Percentiles rank a stretch among this genome's conserved stretches.
These are phyloP conservation scores for Yamadazyma pseudoaaseri DNA, from an alignment of 1,139 yeast genomes.

Conservation along the genomic window DNA sequence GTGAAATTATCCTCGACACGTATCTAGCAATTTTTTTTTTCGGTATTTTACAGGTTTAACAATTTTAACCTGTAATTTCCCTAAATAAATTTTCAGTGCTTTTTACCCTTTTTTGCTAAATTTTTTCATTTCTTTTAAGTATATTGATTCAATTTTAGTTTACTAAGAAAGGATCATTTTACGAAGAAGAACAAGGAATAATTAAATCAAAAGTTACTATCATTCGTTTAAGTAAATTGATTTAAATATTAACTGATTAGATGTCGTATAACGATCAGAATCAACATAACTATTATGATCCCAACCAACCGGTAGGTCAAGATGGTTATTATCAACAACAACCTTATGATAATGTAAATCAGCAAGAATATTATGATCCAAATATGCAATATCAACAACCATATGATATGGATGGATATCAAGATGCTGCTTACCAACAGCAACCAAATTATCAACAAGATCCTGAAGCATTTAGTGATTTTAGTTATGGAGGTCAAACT, in stretches of 20 bases:
- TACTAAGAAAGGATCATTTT: too few relatives aligned
- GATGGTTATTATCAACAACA: constrained; percentile 52
- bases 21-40: too few relatives aligned
- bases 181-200: too few relatives aligned
- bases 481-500: constrained; percentile 69
- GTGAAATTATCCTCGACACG: too few relatives aligned
- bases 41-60: too few relatives aligned
- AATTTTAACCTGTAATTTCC: too few relatives aligned
- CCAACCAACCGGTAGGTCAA: constrained; percentile 38
- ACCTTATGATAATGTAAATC: constrained; percentile 34
- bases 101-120: too few relatives aligned
- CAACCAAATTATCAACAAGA: constrained; percentile 55
- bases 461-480: constrained; percentile 77
- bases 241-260: constrained; percentile 26
- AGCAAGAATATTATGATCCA: constrained; percentile 44
- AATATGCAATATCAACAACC: constrained; percentile 53
- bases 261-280: constrained; percentile 55
- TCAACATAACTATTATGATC: constrained; percentile 47
- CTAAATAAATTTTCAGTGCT: too few relatives aligned
- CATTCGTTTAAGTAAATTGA: too few relatives aligned
- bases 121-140: too few relatives aligned
- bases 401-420: constrained; percentile 49
- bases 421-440: constrained; percentile 40
- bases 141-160: too few relatives aligned
- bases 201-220: too few relatives aligned